phyloP scores from a whole-genome alignment of 129 eudicot species.

The Heracleum sosnowskyi region DNA sequence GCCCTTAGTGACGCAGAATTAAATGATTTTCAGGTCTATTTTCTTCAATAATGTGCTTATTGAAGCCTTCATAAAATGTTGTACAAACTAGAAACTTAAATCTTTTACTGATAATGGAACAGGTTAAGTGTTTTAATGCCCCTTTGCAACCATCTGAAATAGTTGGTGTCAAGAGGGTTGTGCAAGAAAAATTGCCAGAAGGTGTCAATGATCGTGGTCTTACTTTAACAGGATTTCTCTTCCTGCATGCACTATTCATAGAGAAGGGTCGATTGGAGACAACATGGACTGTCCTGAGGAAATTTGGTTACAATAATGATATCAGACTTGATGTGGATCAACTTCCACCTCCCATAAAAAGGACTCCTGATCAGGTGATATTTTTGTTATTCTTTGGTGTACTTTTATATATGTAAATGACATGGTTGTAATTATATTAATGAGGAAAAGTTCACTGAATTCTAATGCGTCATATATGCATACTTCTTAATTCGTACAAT shows the following conservation, averaged over 20 bases:
- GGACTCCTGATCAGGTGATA: conserved; percentile 74
- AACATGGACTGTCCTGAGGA: conserved; percentile 94
- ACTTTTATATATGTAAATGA: background rate
- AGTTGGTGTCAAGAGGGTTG: conserved; percentile 93
- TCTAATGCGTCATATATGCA: background rate
- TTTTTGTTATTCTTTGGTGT: background rate
- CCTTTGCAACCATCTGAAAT: conserved; percentile 94
- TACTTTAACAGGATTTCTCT: conserved; percentile 83
- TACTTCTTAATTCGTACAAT: background rate
- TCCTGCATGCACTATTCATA: conserved; percentile 87
- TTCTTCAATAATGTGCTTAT: background rate
- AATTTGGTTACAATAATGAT: conserved; percentile 89
- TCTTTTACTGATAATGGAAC: conserved; percentile 11
- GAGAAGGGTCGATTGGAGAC: conserved; percentile 97
- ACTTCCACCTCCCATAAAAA: conserved; percentile 69
- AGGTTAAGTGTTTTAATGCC: conserved; percentile 97
- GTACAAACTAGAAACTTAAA: conserved; percentile 6
- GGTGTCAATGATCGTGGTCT: conserved; percentile 89
- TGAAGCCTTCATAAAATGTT: background rate
- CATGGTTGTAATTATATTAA: background rate
- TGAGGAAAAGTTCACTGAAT: background rate
- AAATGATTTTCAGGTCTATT: conserved; percentile 87
- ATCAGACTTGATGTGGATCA: conserved; percentile 71
- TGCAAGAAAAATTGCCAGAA: conserved; percentile 87
- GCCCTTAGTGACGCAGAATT: conserved; percentile 86